Evolutionary conservation across 1,284 basidiomycete genomes (phyloP).

Genomic region (Tilletia caries): DNA sequence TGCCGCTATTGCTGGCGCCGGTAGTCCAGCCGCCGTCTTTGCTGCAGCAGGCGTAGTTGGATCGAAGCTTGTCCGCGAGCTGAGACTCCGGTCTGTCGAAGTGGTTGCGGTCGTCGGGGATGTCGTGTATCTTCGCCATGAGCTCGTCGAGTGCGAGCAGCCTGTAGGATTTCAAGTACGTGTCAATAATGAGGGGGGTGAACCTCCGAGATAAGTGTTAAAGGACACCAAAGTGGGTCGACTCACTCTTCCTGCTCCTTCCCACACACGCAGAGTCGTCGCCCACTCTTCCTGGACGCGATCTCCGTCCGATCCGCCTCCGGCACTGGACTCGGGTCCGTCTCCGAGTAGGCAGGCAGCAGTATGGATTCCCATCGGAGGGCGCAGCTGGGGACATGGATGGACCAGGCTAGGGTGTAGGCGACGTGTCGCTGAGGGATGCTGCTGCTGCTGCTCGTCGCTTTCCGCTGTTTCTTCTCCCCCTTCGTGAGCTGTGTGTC

Average conservation of each 20-base stretch:
- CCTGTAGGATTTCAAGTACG: background rate
- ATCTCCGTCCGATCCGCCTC: background rate
- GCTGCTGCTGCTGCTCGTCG: no score
- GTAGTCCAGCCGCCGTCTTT: no score
- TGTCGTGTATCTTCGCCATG: background rate
- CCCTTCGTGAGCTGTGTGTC: no score
- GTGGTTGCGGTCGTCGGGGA: background rate
- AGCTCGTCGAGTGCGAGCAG: background rate
- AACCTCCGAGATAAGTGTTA: no score
- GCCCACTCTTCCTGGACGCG: background rate
- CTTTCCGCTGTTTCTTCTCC: no score
- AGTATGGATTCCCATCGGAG: background rate
- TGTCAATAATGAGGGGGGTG: no score
- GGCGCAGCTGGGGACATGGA: conserved; percentile 4
- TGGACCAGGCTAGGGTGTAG: conserved; percentile 4
- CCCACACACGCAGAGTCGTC: background rate
- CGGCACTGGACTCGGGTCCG: background rate
- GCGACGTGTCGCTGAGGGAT: background rate
- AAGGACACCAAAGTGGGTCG: background rate
- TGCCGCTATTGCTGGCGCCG: no score
- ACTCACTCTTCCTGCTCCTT: background rate
- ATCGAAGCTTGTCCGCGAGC: no score
- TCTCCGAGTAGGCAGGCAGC: background rate
- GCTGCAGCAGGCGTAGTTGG: no score
- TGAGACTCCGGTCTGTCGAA: no score